Base-by-base conservation (phyloP, 2,329 filamentous ascomycete genomes). In the Penicillium sp. region DNA sequence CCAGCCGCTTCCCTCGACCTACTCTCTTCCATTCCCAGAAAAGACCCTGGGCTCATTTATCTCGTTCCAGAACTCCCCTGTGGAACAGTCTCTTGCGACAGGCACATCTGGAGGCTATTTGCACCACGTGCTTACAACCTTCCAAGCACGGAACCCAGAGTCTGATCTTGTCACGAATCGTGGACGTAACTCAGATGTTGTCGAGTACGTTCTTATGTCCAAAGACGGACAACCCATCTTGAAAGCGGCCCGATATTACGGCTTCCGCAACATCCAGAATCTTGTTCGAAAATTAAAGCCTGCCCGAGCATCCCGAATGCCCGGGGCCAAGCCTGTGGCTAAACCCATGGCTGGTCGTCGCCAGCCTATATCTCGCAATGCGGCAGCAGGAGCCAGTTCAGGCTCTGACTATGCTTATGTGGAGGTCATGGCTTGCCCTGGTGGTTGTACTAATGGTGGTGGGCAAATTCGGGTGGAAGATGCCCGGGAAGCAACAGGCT, bases 401-500 rank as follows among this genome's bases (percentile, higher is more conserved):
- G 67, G 68, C 14, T 75, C 84, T 7, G 91, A 96, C 35, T 93
- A 93, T 72, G 84, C 89, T n/a, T 98, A 96, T 75, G 90, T 98
- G 27, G 95, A 99, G 76, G 95, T 99, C 57, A 99, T 99, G 95
- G 95, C 95, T 14, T 99, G 95, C 74, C 95, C 95, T 0, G 95
- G 95, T n/a, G 95, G 95, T 3, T 99, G 95, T 78, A 99, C 95
- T 54, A 99, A 99, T 68, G 95, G 95, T 2, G 95, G 95, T 37
- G 95, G 95, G 1, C 95, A 99, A 78, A 88, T 99, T 71, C 96
- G 96, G 71, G 85, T 91, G 26, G 90, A 91, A 52, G 95, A 98
- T 71, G 85, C 90, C 19, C 65, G 69, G 43, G 70, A 74, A 48
- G 64, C 60, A 16, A 59, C 59, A 46, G 49, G 59, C 24, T 49